phyloP scores from a whole-genome alignment of 1,139 yeast genomes.

The Candida dubliniensis region DNA sequence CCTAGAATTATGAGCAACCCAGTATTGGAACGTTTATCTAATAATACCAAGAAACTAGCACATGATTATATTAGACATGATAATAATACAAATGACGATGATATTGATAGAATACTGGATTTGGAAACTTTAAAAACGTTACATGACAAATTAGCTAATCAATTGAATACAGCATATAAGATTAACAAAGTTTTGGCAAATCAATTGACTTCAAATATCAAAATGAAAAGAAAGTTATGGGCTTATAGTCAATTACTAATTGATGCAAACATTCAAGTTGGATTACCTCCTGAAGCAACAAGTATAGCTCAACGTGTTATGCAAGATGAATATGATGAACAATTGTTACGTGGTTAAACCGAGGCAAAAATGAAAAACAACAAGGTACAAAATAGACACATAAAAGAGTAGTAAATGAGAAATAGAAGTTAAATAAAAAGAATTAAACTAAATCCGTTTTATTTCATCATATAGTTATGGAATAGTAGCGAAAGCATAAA shows the following conservation, averaged over 20 bases:
- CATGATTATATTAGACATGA: slow-evolving; percentile 7
- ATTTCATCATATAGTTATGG: too few relatives aligned
- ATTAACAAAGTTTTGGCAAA: slow-evolving; percentile 46
- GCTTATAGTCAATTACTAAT: slow-evolving; percentile 56
- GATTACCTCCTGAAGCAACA: slow-evolving; percentile 31
- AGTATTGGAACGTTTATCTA: slow-evolving; percentile 10
- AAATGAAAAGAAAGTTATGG: slow-evolving; percentile 50
- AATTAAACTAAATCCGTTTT: too few relatives aligned
- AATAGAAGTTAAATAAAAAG: too few relatives aligned
- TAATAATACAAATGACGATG: slow-evolving; percentile 16
- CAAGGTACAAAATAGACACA: not conserved
- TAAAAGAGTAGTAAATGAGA: not conserved
- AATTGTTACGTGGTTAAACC: slow-evolving; percentile 17
- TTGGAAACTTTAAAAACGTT: slow-evolving; percentile 21
- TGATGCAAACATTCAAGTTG: slow-evolving; percentile 47
- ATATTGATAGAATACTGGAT: slow-evolving; percentile 16
- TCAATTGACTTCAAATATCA: slow-evolving; percentile 38
- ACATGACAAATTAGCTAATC: slow-evolving; percentile 20
- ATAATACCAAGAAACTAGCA: slow-evolving; percentile 7
- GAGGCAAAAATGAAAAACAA: not conserved
- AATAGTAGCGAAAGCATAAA: too few relatives aligned
- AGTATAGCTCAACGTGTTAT: slow-evolving; percentile 22
- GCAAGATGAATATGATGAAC: slow-evolving; percentile 35
- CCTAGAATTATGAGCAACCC: slow-evolving; percentile 8
- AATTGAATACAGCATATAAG: slow-evolving; percentile 46